phyloP scores from a whole-genome alignment of 345 rosid species.

The Iberis pinnata region DNA sequence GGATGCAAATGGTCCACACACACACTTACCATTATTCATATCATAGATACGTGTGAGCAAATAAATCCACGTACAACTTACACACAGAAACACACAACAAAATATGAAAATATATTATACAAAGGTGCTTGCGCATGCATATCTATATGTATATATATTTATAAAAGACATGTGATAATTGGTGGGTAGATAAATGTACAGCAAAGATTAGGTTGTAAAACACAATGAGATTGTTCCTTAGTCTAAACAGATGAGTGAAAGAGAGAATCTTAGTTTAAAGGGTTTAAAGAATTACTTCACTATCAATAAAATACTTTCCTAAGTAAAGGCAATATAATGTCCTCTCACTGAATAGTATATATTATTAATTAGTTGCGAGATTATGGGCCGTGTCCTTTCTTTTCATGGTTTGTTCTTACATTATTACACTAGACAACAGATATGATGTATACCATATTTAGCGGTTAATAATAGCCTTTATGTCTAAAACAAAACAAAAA shows the following conservation, averaged over 20 bases:
- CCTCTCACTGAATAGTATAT: constrained; percentile 4
- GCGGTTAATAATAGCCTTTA: constrained; percentile 21
- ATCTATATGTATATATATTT: no score
- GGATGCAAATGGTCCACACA: constrained; percentile 32
- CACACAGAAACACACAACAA: constrained; percentile 19
- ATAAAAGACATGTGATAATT: constrained; percentile 33
- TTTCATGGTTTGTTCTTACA: constrained; percentile 18
- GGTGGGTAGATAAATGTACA: constrained; percentile 32
- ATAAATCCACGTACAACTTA: constrained; percentile 28
- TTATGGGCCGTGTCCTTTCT: constrained; percentile 20
- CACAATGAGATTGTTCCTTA: constrained; percentile 32
- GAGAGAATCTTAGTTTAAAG: constrained; percentile 38
- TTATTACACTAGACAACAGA: constrained; percentile 20
- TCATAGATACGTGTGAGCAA: constrained; percentile 30
- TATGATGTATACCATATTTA: constrained; percentile 17
- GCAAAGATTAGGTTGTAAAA: constrained; percentile 36
- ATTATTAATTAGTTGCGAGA: constrained; percentile 18
- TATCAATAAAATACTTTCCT: constrained; percentile 4
- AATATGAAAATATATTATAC: constrained; percentile 10
- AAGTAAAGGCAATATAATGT: constrained; percentile 19
- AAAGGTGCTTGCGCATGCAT: constrained; percentile 29
- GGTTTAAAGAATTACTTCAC: constrained; percentile 14
- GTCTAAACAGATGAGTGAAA: constrained; percentile 32
- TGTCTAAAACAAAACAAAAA: background rate
- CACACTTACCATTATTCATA: constrained; percentile 21